These are phyloP conservation scores for Metarhizium rileyi DNA, from an alignment of 2,329 filamentous ascomycete species.

Conservation along the genomic window DNA sequence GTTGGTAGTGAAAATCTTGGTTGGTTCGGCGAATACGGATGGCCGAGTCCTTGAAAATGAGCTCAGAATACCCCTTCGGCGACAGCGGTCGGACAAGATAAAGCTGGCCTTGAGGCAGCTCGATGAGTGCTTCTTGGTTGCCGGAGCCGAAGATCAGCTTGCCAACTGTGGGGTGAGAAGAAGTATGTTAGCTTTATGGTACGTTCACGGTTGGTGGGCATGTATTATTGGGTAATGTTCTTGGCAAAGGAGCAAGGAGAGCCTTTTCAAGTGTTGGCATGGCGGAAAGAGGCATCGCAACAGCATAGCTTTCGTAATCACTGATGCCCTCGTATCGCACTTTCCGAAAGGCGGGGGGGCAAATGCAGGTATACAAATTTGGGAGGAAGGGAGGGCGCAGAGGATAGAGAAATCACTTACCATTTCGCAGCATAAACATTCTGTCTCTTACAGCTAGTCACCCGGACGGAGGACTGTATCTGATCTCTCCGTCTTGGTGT, in stretches of 20 bases:
- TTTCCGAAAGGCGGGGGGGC: neutral
- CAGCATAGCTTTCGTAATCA: too few relatives aligned
- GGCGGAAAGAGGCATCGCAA: neutral
- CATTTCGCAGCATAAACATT: constrained; percentile 36
- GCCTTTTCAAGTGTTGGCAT: neutral
- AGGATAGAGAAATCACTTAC: constrained; percentile 21
- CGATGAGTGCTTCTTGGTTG: constrained; percentile 86
- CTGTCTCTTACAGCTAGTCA: neutral
- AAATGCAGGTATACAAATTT: neutral
- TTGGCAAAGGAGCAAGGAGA: neutral
- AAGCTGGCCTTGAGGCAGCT: constrained; percentile 90
- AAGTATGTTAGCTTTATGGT: neutral
- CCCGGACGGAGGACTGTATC: neutral
- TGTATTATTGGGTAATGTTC: neutral
- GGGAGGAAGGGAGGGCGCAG: neutral
- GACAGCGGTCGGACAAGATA: constrained; percentile 93
- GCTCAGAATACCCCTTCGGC: constrained; percentile 94
- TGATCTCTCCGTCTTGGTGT: neutral
- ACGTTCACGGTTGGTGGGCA: too few relatives aligned
- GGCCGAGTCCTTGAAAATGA: constrained; percentile 96
- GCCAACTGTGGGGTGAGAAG: constrained; percentile 48
- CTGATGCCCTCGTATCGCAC: neutral
- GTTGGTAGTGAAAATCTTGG: constrained; percentile 94
- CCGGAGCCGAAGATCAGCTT: constrained; percentile 85
- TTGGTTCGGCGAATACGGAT: constrained; percentile 87